Conservation (phyloP, 2,329 filamentous ascomycete species). For the Colletotrichum spinosum region DNA sequence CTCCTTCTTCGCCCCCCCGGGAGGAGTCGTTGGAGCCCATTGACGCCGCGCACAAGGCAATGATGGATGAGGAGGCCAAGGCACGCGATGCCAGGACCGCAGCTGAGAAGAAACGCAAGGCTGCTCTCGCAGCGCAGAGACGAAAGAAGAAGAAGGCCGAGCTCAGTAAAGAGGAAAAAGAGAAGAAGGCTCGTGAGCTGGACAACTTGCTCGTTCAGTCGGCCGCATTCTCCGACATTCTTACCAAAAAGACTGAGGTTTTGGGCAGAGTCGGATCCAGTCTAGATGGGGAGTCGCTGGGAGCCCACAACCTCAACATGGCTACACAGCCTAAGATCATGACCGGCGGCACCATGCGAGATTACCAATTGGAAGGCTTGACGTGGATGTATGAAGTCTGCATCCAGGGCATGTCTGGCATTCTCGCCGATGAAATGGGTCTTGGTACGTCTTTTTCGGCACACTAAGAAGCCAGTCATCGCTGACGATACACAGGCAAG, state of each 20-base stretch:
- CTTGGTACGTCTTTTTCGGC: constrained; percentile 60
- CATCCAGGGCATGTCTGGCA: constrained; percentile 87
- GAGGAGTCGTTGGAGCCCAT: constrained; percentile 38
- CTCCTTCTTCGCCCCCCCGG: constrained; percentile 52
- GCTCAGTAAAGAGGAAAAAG: constrained; percentile 62
- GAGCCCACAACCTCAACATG: constrained; percentile 78
- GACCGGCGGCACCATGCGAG: constrained; percentile 88
- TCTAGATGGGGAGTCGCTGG: constrained; percentile 69
- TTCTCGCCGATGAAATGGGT: constrained; percentile 95
- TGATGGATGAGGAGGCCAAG: constrained; percentile 51
- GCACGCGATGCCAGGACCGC: constrained; percentile 54
- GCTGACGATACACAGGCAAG: constrained; percentile 68
- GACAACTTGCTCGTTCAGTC: constrained; percentile 70
- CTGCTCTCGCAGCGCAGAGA: constrained; percentile 53
- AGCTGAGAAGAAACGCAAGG: constrained; percentile 58
- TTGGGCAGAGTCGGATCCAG: constrained; percentile 71
- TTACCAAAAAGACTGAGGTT: constrained; percentile 73
- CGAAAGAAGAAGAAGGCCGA: constrained; percentile 61
- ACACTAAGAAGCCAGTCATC: background rate
- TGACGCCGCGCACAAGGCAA: constrained; percentile 40
- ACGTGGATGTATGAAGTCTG: constrained; percentile 93
- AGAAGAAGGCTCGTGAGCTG: constrained; percentile 68
- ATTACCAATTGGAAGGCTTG: constrained; percentile 92
- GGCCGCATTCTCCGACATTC: constrained; percentile 70
- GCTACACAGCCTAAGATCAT: constrained; percentile 89